Evolutionary conservation across 441 rosid species (phyloP).

Genomic region (Pelargonium citronellum): DNA sequence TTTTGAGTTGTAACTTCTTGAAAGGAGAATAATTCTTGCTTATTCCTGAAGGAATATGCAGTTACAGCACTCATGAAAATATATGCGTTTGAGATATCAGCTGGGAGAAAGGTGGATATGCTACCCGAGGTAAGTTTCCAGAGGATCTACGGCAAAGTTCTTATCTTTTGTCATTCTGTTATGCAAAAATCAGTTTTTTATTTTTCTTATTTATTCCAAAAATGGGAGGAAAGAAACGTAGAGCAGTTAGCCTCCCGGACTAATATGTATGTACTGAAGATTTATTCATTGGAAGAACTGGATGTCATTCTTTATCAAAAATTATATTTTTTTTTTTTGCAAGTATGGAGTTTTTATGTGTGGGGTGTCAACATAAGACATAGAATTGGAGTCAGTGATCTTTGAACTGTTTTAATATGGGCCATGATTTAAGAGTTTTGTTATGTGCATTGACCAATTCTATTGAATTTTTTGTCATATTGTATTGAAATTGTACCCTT

Average conservation of each 20-base stretch:
- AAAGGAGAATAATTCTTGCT: constrained; percentile 10
- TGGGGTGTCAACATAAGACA: background rate
- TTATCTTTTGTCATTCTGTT: background rate
- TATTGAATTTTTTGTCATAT: too few relatives aligned
- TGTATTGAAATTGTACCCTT: background rate
- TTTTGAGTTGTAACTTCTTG: too few relatives aligned
- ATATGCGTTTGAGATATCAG: constrained; percentile 78
- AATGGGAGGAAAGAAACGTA: background rate
- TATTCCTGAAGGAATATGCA: constrained; percentile 68
- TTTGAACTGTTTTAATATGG: too few relatives aligned
- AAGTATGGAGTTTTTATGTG: too few relatives aligned
- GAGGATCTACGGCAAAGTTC: constrained; percentile 7
- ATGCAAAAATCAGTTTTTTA: background rate
- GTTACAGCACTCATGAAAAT: constrained; percentile 88
- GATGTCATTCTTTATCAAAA: background rate
- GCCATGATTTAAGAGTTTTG: background rate
- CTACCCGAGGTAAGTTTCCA: constrained; percentile 70
- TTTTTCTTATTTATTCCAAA: background rate
- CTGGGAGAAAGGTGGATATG: constrained; percentile 76
- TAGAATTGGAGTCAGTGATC: too few relatives aligned
- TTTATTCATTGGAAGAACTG: background rate
- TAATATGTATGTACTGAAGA: background rate
- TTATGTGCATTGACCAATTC: background rate
- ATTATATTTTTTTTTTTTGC: too few relatives aligned
- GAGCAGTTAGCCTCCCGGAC: background rate